Percentiles rank a stretch among this genome's conserved stretches.
These are phyloP conservation scores for Elongisporangium senticosum DNA, from an alignment of 352 stramenopile genomes.

Conservation along the genomic window DNA sequence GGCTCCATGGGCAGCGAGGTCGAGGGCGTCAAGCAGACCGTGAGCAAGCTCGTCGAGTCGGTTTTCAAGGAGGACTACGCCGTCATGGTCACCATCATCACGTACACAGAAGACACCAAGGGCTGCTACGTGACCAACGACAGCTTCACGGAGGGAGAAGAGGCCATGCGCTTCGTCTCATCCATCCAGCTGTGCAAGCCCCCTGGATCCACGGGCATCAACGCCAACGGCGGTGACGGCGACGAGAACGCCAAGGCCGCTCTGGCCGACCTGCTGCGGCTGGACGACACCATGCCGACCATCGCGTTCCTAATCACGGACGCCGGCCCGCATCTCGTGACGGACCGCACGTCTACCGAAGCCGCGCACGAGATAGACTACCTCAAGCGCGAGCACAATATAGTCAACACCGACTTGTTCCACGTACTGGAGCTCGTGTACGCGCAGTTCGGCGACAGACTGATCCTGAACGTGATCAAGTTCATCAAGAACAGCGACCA, in stretches of 20 bases:
- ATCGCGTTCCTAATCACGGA: constrained; percentile 70
- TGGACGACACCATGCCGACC: constrained; percentile 46
- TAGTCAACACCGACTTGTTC: constrained; percentile 52
- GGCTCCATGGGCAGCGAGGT: constrained; percentile 61
- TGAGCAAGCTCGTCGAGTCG: constrained; percentile 38
- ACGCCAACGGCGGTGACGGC: constrained; percentile 47
- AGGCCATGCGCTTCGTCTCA: constrained; percentile 34
- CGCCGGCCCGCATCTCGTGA: constrained; percentile 41
- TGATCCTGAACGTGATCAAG: constrained; percentile 64
- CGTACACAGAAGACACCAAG: constrained; percentile 45
- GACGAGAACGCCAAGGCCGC: constrained; percentile 69
- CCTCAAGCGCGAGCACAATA: constrained; percentile 38
- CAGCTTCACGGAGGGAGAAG: constrained; percentile 48
- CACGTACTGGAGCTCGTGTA: constrained; percentile 36
- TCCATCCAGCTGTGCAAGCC: constrained; percentile 38
- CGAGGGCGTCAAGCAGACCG: constrained; percentile 47
- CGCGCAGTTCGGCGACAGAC: constrained; percentile 42
- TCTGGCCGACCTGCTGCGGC: constrained; percentile 37
- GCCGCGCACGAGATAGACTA: constrained; percentile 31
- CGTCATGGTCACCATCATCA: constrained; percentile 69
- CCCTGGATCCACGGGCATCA: constrained; percentile 22
- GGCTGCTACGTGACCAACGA: constrained; percentile 60
- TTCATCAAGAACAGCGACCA: constrained; percentile 50
- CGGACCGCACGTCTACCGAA: constrained; percentile 23
- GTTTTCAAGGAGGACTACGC: constrained; percentile 47